Conservation (phyloP, 345 rosid genomes). For the Gossypioides kirkii region DNA sequence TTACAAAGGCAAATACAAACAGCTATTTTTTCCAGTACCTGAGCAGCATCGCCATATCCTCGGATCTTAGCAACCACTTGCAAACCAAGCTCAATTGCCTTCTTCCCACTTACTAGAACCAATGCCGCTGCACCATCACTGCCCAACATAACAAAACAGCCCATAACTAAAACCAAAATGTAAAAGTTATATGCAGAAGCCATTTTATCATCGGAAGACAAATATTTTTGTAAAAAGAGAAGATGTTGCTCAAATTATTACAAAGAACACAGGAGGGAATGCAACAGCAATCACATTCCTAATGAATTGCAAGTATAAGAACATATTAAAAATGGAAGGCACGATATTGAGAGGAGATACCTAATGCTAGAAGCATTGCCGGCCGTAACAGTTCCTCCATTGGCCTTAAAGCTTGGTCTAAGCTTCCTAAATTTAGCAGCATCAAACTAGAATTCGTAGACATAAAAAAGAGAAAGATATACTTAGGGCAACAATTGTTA, state of each 20-base stretch:
- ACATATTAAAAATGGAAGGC: constrained; percentile 1
- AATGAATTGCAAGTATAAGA: neutral
- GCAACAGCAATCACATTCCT: neutral
- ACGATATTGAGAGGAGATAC: constrained; percentile 30
- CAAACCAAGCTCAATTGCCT: constrained; percentile 69
- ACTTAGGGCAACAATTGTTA: neutral
- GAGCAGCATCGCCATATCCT: constrained; percentile 96
- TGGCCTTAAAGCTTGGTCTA: constrained; percentile 77
- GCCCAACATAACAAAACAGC: constrained; percentile 4
- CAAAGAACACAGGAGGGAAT: neutral
- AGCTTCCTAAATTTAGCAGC: constrained; percentile 74
- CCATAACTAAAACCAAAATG: constrained; percentile 12
- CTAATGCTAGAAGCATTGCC: constrained; percentile 97
- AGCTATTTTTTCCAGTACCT: constrained; percentile 34
- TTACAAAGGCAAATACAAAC: neutral
- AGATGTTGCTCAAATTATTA: neutral
- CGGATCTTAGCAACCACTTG: constrained; percentile 72
- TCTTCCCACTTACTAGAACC: constrained; percentile 88
- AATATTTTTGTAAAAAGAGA: neutral
- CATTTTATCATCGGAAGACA: neutral
- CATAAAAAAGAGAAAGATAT: neutral
- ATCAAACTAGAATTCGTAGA: constrained; percentile 52
- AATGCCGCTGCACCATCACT: constrained; percentile 99
- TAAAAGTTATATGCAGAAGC: neutral
- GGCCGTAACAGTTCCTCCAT: constrained; percentile 89